Base-by-base conservation (phyloP, 1,284 basidiomycete genomes). In the Ceratobasidium sp. region DNA sequence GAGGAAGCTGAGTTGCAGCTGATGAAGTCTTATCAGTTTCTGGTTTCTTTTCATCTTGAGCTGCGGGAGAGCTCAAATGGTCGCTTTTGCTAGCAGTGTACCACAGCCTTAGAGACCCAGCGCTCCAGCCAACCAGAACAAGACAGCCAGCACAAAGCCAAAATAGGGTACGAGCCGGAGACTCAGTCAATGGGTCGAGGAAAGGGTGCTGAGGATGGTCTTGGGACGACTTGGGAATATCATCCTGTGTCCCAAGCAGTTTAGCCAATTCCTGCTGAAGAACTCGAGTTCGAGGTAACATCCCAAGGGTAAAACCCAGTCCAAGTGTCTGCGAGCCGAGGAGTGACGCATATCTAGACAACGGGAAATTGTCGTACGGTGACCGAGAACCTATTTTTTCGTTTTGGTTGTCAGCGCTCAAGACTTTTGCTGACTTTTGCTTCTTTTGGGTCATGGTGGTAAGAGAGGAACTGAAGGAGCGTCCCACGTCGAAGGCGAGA, bases 51-150 rank as follows among this genome's bases (percentile, higher is more conserved):
- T 28, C 15, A 12, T 46, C 23, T 64, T 50, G 23, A 33, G 50
- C 17, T 15, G 28, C 20, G 26, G 73, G 15, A 33, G 54, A 13
- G 10, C 7, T 38, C 6, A 48, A 12, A 26, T 56, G 28, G 5
- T 66, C 62, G 40, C 15, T 15, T 48, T 42, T 50, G 12, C 54
- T 15, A 46, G 57, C 69, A 12, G 33, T 52, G 40, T 75, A 84
- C 91, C 91, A 93, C 40, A 83, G 79, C 70, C 88, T 85, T 79
- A 94, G 81, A 87, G 90, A 92, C 6, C 88, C 88, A 1, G 89
- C 92, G 93, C 93, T 95, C 92, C 93, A 95, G 9, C 85, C 84
- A 82, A 93, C 90, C 57, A 94, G 83, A 2, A 94, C 77, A 3
- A 84, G 81, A 0, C 88, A 86, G 1, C 94, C 94, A 0, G 84